phyloP scores from a whole-genome alignment of 257 asterid species.

The Hygrophila difformis region DNA sequence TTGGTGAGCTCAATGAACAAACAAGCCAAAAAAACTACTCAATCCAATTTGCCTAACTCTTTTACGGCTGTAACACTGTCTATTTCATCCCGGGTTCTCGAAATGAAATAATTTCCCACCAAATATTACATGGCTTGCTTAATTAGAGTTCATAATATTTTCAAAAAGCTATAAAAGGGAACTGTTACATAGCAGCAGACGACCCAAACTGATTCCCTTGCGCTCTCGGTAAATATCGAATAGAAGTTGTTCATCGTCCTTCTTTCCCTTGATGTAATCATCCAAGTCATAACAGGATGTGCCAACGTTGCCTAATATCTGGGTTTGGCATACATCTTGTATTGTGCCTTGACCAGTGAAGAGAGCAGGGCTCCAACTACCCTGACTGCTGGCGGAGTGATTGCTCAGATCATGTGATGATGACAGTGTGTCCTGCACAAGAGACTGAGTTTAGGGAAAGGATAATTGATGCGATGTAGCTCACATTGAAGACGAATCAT shows the following conservation, averaged over 20 bases:
- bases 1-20: too few relatives aligned
- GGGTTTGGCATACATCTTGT: constrained; percentile 4
- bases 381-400: constrained; percentile 35
- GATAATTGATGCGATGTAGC: too few relatives aligned
- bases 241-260: not conserved
- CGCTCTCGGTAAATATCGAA: constrained; percentile 5
- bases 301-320: constrained; percentile 5
- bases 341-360: not conserved
- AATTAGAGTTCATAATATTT: too few relatives aligned
- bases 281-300: constrained; percentile 26
- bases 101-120: too few relatives aligned
- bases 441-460: too few relatives aligned
- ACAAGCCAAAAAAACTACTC: too few relatives aligned
- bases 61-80: too few relatives aligned
- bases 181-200: constrained; percentile 5
- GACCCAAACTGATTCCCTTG: not conserved
- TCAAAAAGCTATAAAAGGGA: too few relatives aligned
- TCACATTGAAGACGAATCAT: too few relatives aligned
- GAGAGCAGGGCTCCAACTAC: constrained; percentile 35
- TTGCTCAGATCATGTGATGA: not conserved
- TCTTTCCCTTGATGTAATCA: constrained; percentile 15
- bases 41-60: too few relatives aligned
- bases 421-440: constrained; percentile 23
- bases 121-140: too few relatives aligned
- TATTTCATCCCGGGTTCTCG: too few relatives aligned